A percentile compares a stretch with the other conserved stretches of the same genome.
These are phyloP conservation scores for Metschnikowia sp. DNA, from an alignment of 805 yeast genomes.

Conservation along the genomic window DNA sequence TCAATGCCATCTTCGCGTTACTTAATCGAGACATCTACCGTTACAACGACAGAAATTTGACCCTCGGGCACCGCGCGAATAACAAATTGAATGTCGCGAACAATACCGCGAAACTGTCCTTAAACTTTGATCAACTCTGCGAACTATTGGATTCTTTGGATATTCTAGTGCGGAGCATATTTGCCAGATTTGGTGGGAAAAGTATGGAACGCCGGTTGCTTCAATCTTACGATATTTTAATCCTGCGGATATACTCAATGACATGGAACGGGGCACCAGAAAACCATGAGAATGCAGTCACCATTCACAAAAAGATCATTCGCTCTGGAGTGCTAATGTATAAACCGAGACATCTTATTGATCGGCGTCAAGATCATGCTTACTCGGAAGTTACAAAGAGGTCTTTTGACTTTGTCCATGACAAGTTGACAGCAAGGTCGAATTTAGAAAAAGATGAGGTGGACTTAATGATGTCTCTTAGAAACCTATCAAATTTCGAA, in stretches of 20 bases:
- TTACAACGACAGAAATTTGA: constrained; percentile 27
- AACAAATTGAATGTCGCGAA: constrained; percentile 14
- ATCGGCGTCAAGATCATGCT: constrained; percentile 17
- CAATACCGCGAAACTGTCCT: constrained; percentile 25
- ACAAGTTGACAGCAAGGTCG: constrained; percentile 16
- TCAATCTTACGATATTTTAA: constrained; percentile 24
- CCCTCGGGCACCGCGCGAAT: constrained; percentile 15
- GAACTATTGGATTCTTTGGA: constrained; percentile 20
- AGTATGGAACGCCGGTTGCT: constrained; percentile 15
- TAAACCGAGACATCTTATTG: constrained; percentile 23
- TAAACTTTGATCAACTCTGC: constrained; percentile 24
- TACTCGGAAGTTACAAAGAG: constrained; percentile 18
- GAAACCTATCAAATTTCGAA: constrained; percentile 15
- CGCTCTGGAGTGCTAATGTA: constrained; percentile 29
- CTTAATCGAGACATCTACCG: constrained; percentile 28
- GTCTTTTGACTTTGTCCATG: constrained; percentile 26
- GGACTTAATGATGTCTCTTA: constrained; percentile 19
- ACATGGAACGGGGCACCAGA: constrained; percentile 26
- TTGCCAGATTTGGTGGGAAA: constrained; percentile 16
- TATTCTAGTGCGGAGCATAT: constrained; percentile 23
- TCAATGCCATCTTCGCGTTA: constrained; percentile 28
- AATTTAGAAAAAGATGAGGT: constrained; percentile 17
- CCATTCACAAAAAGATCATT: constrained; percentile 25
- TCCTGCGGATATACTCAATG: constrained; percentile 22
- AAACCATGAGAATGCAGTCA: constrained; percentile 12